Evolutionary conservation across 2,329 filamentous ascomycete genomes (phyloP).

Genomic region (Hortaea werneckii): DNA sequence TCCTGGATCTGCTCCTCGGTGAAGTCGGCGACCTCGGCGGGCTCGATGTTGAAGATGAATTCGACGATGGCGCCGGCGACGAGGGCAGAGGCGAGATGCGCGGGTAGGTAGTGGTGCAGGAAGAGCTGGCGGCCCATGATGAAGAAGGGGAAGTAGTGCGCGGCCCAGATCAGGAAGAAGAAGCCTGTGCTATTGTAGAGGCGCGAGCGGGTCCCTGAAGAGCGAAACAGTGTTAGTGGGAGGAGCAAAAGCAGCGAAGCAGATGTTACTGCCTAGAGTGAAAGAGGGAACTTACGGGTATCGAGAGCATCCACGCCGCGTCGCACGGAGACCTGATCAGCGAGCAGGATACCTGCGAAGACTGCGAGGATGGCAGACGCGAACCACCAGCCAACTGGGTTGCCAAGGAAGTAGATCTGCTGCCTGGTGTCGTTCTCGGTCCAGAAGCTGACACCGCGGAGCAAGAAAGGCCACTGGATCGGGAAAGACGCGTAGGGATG

Average conservation of each 20-base stretch:
- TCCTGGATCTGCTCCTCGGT: conserved; percentile 28
- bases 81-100: conserved; percentile 80
- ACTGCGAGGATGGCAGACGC: conserved; percentile 85
- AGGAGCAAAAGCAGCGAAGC: background rate
- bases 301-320: conserved; percentile 90
- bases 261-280: background rate
- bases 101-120: conserved; percentile 93
- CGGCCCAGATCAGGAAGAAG: conserved; percentile 97
- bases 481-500: conserved; percentile 93
- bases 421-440: conserved; percentile 88
- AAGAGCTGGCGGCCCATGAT: conserved; percentile 98
- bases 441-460: conserved; percentile 98
- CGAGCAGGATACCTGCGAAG: conserved; percentile 80
- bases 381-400: conserved; percentile 96
- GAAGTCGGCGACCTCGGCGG: conserved; percentile 48
- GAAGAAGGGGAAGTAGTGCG: conserved; percentile 95
- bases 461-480: conserved; percentile 94
- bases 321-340: conserved; percentile 86
- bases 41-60: conserved; percentile 90
- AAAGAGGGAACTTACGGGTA: conserved; percentile 57
- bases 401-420: conserved; percentile 98
- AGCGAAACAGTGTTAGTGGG: conserved; percentile 1
- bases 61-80: conserved; percentile 87
- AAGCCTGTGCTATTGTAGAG: conserved; percentile 98
- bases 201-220: conserved; percentile 70